Evolutionary conservation across 257 asterid genomes (phyloP).

Genomic region (Thymus quinquecostatus): DNA sequence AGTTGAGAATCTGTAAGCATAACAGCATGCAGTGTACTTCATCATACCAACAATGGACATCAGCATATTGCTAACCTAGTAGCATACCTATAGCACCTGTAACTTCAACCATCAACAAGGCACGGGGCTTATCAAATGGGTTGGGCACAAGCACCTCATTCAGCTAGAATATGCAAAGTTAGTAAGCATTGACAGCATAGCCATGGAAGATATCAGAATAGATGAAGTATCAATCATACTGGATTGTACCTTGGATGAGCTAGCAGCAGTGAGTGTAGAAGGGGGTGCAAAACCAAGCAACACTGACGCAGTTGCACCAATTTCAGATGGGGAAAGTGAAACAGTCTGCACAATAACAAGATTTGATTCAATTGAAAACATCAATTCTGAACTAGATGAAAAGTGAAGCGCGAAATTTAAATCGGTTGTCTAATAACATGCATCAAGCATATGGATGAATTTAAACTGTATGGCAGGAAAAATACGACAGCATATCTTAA

Average conservation of each 20-base stretch:
- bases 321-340: slow-evolving; percentile 65
- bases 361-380: slow-evolving; percentile 14
- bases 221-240: background rate
- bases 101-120: slow-evolving; percentile 78
- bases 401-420: slow-evolving; percentile 11
- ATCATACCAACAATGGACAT: slow-evolving; percentile 17
- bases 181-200: slow-evolving; percentile 16
- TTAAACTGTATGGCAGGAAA: background rate
- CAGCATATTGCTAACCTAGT: slow-evolving; percentile 10
- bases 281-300: slow-evolving; percentile 90
- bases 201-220: slow-evolving; percentile 11
- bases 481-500: background rate
- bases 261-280: slow-evolving; percentile 60
- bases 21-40: slow-evolving; percentile 26
- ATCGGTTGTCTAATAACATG: slow-evolving; percentile 10
- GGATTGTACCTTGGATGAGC: slow-evolving; percentile 78
- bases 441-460: slow-evolving; percentile 9
- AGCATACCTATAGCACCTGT: slow-evolving; percentile 73
- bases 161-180: slow-evolving; percentile 55
- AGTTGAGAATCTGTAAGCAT: slow-evolving; percentile 50
- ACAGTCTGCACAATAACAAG: slow-evolving; percentile 54
- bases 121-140: slow-evolving; percentile 88
- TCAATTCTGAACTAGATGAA: background rate
- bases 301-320: slow-evolving; percentile 81
- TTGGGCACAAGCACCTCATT: slow-evolving; percentile 86